Percentiles rank a stretch among this genome's conserved stretches.
Conservation (phyloP, 257 asterid species). For the Eucommia ulmoides region DNA sequence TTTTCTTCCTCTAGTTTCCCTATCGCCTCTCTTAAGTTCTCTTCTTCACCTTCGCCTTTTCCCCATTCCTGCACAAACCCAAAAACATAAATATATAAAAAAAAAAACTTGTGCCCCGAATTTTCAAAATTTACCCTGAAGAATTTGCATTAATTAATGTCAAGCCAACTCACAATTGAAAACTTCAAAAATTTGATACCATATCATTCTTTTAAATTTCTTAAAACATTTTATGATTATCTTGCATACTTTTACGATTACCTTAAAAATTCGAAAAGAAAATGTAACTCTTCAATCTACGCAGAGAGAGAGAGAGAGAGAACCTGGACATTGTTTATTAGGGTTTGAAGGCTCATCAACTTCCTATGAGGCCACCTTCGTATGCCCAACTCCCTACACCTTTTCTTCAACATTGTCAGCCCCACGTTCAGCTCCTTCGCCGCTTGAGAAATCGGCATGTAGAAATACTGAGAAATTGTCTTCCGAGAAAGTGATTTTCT, state of each 20-base stretch:
- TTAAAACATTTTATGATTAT: too few relatives aligned
- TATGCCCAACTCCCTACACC: slow-evolving; percentile 80
- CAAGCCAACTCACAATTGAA: too few relatives aligned
- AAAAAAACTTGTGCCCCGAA: too few relatives aligned
- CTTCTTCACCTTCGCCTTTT: slow-evolving; percentile 18
- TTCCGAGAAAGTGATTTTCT: slow-evolving; percentile 31
- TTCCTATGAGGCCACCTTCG: slow-evolving; percentile 86
- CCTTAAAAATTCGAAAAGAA: too few relatives aligned
- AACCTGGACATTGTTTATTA: slow-evolving; percentile 75
- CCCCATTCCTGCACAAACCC: slow-evolving; percentile 32
- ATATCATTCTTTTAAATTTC: too few relatives aligned
- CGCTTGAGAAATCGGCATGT: slow-evolving; percentile 76
- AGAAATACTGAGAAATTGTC: slow-evolving; percentile 42
- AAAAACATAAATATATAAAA: too few relatives aligned
- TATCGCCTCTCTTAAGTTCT: slow-evolving; percentile 31
- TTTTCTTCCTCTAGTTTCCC: slow-evolving; percentile 35
- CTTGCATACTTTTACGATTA: too few relatives aligned
- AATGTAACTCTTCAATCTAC: too few relatives aligned
- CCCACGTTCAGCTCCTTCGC: slow-evolving; percentile 76
- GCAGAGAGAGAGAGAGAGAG: slow-evolving; percentile 1
- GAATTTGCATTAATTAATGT: too few relatives aligned
- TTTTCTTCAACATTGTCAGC: slow-evolving; percentile 66
- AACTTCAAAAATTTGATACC: too few relatives aligned
- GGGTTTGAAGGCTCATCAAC: slow-evolving; percentile 79
- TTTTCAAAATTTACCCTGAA: too few relatives aligned